Base-by-base conservation (phyloP, 208 protist genomes). In the Trypanosoma grayi region DNA sequence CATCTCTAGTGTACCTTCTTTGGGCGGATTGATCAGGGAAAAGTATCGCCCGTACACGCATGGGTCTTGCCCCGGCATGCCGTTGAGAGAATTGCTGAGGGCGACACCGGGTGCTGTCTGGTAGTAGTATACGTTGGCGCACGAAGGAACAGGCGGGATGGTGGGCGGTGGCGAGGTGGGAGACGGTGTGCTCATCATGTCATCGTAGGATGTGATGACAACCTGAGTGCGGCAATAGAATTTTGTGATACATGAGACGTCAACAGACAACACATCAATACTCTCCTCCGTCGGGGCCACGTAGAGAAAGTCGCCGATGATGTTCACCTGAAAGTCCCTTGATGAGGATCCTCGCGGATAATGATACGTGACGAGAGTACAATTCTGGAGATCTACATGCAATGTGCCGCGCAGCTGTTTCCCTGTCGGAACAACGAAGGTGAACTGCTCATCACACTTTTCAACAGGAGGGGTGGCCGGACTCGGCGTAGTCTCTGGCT, bases 41-140 rank as follows among this genome's bases (percentile, higher is more conserved):
- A 90, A 93, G 71, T 88, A 88, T 60, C 81, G 82, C 50, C 79
- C 86, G 40, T 81, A 61, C 50, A 52, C 60, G 66, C 86, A 93
- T 7, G 67, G n/a, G 60, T 85, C 75, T 59, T 90, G 70, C 6
- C 77, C 73, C 2, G 74, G 70, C 59, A 85, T 64, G 34, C 75
- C 73, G 47, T 62, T 77, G 33, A 93, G 79, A 28, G 86, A 87
- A 24, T 58, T 66, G 55, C 76, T 87, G 14, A 90, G 59, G 8
- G 75, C 66, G 30, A 75, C 68, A 11, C 74, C 72, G 14, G 83
- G 74, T 0, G 60, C 56, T 14, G 74, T 76, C 24, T 75, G 20
- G 77, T 89, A 93, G 70, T 89, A 87, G 70, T 93, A 93, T 36
- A 89, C 79, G 33, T 77, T 84, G 24, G 86, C 73, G 51, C 86